Base-by-base conservation (phyloP, 2,329 filamentous ascomycete genomes). In the Cordyceps tenuipes region DNA sequence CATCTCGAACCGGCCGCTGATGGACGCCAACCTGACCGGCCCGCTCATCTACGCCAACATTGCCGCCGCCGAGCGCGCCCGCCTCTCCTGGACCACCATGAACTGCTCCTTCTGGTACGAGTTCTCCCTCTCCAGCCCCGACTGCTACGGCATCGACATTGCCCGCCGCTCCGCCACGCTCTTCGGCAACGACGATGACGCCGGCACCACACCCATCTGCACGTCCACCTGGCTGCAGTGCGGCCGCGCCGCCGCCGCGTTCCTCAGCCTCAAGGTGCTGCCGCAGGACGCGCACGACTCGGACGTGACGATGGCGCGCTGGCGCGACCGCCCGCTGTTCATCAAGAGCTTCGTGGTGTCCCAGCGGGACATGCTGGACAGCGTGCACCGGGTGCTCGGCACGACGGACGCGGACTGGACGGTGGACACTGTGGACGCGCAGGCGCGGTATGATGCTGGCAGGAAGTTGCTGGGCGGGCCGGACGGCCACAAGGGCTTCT, bases 361-460 rank as follows among this genome's bases (percentile, higher is more conserved):
- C 61, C 87, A 90, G 69, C 76, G 77, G 12, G 85, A 89, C 10
- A 88, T 89, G 75, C 77, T 89, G 58, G 79, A 80, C 44, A 79
- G 78, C n/a, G 70, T 86, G 13, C 77, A 85, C 65, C 79, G 80
- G 0, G 84, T 85, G 4, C 80, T 81, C 0, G 79, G 79, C 0
- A 83, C 80, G 0, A 79, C 72, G 1, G 81, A 85, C 44, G 71
- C 69, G 0, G 85, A 88, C 65, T 90, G 86, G 86, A 76, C 68
- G 2, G 77, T 89, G 59, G 73, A 67, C 1, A 70, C 77, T 8
- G 78, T 85, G 69, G 64, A 69, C 0, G 70, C 74, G 1, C 63
- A 72, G 46, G 70, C 81, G 67, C 75, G 83, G 39, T 81, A 76
- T 59, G 68, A 71, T 46, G 72, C 77, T 2, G 82, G 76, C 0